These are phyloP conservation scores for Fusarium sp. DNA, from an alignment of 2,329 filamentous ascomycete species.

Conservation along the genomic window DNA sequence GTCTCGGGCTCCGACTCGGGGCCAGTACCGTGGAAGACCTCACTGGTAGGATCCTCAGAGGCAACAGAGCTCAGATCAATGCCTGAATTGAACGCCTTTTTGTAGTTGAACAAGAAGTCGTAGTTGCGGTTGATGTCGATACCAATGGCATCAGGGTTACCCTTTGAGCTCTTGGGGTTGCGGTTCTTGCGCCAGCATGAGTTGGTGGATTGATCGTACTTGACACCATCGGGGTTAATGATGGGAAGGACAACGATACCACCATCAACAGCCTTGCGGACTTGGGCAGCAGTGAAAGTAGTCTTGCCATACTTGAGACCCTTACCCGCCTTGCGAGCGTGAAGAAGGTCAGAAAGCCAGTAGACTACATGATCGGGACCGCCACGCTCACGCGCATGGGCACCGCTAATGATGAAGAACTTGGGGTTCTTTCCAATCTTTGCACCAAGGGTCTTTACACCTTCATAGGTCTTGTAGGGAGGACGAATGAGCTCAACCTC, in stretches of 20 bases:
- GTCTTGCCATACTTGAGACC: slow-evolving; percentile 63
- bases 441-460: slow-evolving; percentile 51
- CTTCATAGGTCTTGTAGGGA: slow-evolving; percentile 56
- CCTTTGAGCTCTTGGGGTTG: slow-evolving; percentile 52
- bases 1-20: slow-evolving; percentile 67
- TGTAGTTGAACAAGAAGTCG: slow-evolving; percentile 66
- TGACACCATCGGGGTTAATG: slow-evolving; percentile 64
- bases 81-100: slow-evolving; percentile 51
- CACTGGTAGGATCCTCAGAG: slow-evolving; percentile 52
- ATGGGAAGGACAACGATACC: slow-evolving; percentile 64
- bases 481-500: slow-evolving; percentile 53
- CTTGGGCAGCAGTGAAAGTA: slow-evolving; percentile 61
- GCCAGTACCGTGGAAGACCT: slow-evolving; percentile 60
- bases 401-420: slow-evolving; percentile 62
- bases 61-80: slow-evolving; percentile 51
- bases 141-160: slow-evolving; percentile 50
- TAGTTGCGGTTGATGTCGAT: slow-evolving; percentile 67
- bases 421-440: slow-evolving; percentile 57
- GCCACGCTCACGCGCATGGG: slow-evolving; percentile 68
- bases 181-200: slow-evolving; percentile 67
- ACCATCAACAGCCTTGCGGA: slow-evolving; percentile 59
- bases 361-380: slow-evolving; percentile 65
- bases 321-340: slow-evolving; percentile 58
- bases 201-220: slow-evolving; percentile 59
- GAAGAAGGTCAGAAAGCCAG: slow-evolving; percentile 66